Evolutionary conservation across 2,329 filamentous ascomycete species (phyloP).

Genomic region (Aaosphaeria pasadenensis): DNA sequence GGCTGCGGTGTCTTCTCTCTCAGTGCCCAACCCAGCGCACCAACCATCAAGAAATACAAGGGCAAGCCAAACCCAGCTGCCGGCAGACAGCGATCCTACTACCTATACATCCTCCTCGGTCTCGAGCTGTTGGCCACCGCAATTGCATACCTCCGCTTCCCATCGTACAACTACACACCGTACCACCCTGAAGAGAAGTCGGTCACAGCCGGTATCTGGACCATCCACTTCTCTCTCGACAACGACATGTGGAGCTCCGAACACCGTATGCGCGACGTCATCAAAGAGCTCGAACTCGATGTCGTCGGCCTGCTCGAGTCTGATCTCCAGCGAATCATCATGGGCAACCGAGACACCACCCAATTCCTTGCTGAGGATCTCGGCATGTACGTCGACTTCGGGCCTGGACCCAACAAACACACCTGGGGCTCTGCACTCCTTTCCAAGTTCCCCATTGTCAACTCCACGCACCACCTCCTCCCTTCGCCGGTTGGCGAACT

Average conservation of each 20-base stretch:
- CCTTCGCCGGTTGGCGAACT: slow-evolving; percentile 93
- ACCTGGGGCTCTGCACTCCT: slow-evolving; percentile 93
- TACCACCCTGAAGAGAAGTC: slow-evolving; percentile 86
- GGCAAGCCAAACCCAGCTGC: slow-evolving; percentile 49
- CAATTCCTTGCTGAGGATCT: slow-evolving; percentile 94
- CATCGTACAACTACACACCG: slow-evolving; percentile 84
- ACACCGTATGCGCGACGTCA: slow-evolving; percentile 84
- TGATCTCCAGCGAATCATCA: slow-evolving; percentile 95
- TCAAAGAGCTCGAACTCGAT: slow-evolving; percentile 94
- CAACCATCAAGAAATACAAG: slow-evolving; percentile 37
- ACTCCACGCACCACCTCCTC: slow-evolving; percentile 92
- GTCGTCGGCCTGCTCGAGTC: slow-evolving; percentile 92
- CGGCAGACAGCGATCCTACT: slow-evolving; percentile 61
- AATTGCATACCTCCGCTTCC: slow-evolving; percentile 86
- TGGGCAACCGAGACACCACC: slow-evolving; percentile 96
- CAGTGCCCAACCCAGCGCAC: slow-evolving; percentile 48
- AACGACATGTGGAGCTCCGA: slow-evolving; percentile 99
- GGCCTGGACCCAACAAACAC: slow-evolving; percentile 97
- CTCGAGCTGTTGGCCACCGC: slow-evolving; percentile 79
- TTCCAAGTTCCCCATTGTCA: slow-evolving; percentile 96
- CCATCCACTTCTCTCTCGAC: slow-evolving; percentile 94
- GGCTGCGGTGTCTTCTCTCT: slow-evolving; percentile 79
- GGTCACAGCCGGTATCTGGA: slow-evolving; percentile 96
- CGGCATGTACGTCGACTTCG: slow-evolving; percentile 98
- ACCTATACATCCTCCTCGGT: slow-evolving; percentile 67